phyloP scores from a whole-genome alignment of 2,329 filamentous ascomycete genomes.

The Aaosphaeria pasadenensis region DNA sequence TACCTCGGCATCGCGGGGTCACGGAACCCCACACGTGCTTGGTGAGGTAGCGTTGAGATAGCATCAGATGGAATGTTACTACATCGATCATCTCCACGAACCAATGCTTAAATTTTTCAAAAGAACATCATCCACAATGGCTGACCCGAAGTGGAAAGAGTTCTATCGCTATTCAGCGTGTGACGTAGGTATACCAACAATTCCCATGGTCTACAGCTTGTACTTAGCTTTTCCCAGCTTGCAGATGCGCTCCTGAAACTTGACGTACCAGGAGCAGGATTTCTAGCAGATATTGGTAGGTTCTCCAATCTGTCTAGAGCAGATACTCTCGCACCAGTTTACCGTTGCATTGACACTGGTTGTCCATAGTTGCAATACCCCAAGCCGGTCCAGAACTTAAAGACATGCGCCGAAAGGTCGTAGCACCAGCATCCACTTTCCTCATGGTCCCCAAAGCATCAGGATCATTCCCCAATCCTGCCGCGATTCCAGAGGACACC shows the following conservation, averaged over 20 bases:
- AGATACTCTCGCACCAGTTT: neutral
- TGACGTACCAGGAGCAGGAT: slow-evolving; percentile 63
- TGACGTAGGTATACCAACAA: slow-evolving; percentile 18
- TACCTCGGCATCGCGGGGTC: slow-evolving; percentile 1
- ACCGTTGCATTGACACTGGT: slow-evolving; percentile 2
- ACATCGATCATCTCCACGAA: neutral
- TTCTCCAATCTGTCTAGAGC: slow-evolving; percentile 14
- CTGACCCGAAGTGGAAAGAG: slow-evolving; percentile 25
- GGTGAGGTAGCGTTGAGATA: too few species aligned
- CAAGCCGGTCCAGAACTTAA: slow-evolving; percentile 12
- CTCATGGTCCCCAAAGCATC: slow-evolving; percentile 60
- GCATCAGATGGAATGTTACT: too few species aligned
- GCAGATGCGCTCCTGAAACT: slow-evolving; percentile 73
- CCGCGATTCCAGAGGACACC: slow-evolving; percentile 30
- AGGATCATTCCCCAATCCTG: slow-evolving; percentile 35
- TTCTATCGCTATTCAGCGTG: slow-evolving; percentile 32
- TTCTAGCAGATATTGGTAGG: slow-evolving; percentile 61
- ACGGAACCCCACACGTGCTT: slow-evolving; percentile 1
- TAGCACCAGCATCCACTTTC: slow-evolving; percentile 60
- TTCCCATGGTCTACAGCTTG: slow-evolving; percentile 10
- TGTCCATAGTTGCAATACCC: slow-evolving; percentile 21
- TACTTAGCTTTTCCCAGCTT: slow-evolving; percentile 44
- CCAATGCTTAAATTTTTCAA: neutral
- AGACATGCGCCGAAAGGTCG: slow-evolving; percentile 22
- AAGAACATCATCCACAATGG: slow-evolving; percentile 13